These are phyloP conservation scores for Termitomyces sp. DNA, from an alignment of 1,284 basidiomycete genomes.

Conservation along the genomic window DNA sequence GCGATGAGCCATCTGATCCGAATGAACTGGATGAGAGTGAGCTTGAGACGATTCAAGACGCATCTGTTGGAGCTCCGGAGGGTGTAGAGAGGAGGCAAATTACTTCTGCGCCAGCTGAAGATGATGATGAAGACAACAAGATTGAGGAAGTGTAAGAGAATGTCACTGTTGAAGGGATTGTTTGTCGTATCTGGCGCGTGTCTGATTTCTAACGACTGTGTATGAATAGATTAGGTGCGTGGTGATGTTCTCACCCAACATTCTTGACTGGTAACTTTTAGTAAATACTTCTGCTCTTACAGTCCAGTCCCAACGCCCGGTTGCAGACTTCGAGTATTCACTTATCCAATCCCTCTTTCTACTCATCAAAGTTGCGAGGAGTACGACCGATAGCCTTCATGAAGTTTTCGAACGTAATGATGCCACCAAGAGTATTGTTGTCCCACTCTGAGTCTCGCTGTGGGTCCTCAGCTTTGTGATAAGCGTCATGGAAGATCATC, in stretches of 20 bases:
- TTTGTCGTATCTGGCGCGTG: too few relatives aligned
- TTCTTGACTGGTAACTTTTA: too few relatives aligned
- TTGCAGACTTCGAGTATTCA: too few relatives aligned
- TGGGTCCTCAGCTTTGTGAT: background rate
- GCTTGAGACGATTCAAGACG: constrained; percentile 13
- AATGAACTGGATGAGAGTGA: constrained; percentile 14
- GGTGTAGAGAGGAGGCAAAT: constrained; percentile 17
- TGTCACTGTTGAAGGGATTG: too few relatives aligned
- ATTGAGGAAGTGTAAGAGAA: constrained; percentile 48
- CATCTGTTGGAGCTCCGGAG: constrained; percentile 9
- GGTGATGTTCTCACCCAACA: too few relatives aligned
- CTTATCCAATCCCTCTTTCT: too few relatives aligned
- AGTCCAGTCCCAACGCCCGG: too few relatives aligned
- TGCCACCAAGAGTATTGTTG: background rate
- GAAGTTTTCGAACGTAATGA: constrained; percentile 1
- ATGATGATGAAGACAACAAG: constrained; percentile 47
- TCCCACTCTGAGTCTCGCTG: background rate
- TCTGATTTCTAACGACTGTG: too few relatives aligned
- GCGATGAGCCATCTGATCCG: constrained; percentile 45
- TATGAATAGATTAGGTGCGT: too few relatives aligned
- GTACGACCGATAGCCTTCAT: constrained; percentile 2
- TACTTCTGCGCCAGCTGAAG: constrained; percentile 16
- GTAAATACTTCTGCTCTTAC: too few relatives aligned
- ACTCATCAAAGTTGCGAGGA: background rate
- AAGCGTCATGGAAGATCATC: background rate